Evolutionary conservation across 1,284 basidiomycete species (phyloP).

Genomic region (Rhodotorula sp.): DNA sequence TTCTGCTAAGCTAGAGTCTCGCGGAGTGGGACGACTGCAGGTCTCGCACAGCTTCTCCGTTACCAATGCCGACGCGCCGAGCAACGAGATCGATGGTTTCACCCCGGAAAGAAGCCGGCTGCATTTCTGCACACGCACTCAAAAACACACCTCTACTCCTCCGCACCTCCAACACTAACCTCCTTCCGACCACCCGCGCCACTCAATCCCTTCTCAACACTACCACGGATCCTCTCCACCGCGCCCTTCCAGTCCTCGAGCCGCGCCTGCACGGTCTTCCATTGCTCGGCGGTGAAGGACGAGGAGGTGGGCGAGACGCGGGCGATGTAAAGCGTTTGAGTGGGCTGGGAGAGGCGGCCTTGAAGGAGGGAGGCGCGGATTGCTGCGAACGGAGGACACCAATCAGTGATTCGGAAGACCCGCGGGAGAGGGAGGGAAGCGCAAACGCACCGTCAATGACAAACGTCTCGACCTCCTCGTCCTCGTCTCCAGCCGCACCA

Average conservation of each 20-base stretch:
- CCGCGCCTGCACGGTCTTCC: slow-evolving; percentile 76
- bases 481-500: slow-evolving; percentile 53
- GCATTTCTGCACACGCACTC: too few relatives aligned
- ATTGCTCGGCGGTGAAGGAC: slow-evolving; percentile 62
- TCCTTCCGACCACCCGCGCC: slow-evolving; percentile 1
- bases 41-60: too few relatives aligned
- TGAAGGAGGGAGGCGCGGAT: slow-evolving; percentile 78
- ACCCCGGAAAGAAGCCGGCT: too few relatives aligned
- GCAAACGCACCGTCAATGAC: slow-evolving; percentile 73
- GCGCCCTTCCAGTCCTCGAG: slow-evolving; percentile 76
- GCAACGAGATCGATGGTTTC: too few relatives aligned
- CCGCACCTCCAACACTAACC: neutral
- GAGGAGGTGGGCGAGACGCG: slow-evolving; percentile 61
- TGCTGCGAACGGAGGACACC: slow-evolving; percentile 53
- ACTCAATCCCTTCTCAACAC: slow-evolving; percentile 53
- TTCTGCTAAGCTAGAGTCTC: too few relatives aligned
- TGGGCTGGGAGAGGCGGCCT: slow-evolving; percentile 81
- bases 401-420: neutral
- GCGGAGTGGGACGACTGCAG: too few relatives aligned
- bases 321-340: slow-evolving; percentile 69
- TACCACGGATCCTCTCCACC: slow-evolving; percentile 64
- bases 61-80: too few relatives aligned
- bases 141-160: slow-evolving; percentile 2
- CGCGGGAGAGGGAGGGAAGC: neutral
- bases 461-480: slow-evolving; percentile 81